Percentiles rank a stretch among this genome's conserved stretches.
Evolutionary conservation across 345 rosid species (phyloP).

Genomic region (Turnera subulata): DNA sequence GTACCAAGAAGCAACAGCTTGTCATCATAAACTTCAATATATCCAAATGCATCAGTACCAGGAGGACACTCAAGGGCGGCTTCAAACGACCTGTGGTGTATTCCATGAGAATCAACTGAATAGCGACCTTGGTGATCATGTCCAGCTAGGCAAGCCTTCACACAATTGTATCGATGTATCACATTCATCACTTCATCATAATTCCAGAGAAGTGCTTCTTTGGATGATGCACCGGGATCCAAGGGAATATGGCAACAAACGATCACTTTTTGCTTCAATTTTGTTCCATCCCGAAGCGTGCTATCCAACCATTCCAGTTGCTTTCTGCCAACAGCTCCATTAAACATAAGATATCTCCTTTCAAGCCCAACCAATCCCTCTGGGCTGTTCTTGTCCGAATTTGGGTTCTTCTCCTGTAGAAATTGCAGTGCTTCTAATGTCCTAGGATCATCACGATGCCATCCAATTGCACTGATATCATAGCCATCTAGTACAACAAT

Average conservation of each 20-base stretch:
- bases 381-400: conserved; percentile 78
- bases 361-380: conserved; percentile 56
- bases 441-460: conserved; percentile 74
- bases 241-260: conserved; percentile 88
- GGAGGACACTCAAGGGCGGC: conserved; percentile 93
- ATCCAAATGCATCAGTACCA: conserved; percentile 71
- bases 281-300: conserved; percentile 63
- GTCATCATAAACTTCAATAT: conserved; percentile 66
- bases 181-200: conserved; percentile 71
- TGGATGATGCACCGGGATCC: conserved; percentile 47
- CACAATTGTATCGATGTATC: conserved; percentile 60
- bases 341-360: conserved; percentile 83
- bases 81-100: conserved; percentile 82
- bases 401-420: conserved; percentile 67
- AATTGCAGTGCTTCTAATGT: conserved; percentile 59
- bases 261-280: conserved; percentile 59
- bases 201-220: conserved; percentile 78
- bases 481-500: conserved; percentile 78
- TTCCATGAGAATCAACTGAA: conserved; percentile 67
- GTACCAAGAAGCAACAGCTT: conserved; percentile 61
- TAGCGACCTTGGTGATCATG: conserved; percentile 83
- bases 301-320: conserved; percentile 73
- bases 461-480: conserved; percentile 83
- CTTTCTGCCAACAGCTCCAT: conserved; percentile 81
- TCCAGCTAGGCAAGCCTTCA: conserved; percentile 81